Evolutionary conservation across 306 rosid species (phyloP), one percentile per base, ranked within the genome.

Genomic region (Pyrus betulifolia): DNA sequence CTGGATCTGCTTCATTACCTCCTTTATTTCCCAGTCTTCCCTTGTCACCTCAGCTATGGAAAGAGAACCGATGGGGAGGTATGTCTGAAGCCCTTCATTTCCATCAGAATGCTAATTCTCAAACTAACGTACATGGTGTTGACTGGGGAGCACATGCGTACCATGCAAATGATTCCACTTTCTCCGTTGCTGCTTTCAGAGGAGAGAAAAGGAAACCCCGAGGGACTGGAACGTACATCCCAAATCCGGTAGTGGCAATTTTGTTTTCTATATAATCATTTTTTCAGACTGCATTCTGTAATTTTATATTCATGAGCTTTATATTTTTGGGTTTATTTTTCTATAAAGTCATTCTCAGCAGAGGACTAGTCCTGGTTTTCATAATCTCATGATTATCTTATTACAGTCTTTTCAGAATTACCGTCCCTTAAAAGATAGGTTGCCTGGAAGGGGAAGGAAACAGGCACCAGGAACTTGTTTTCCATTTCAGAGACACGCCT

Each of bases 161-260:
- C 78, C 75, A 79, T 13, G 83, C 82, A 13, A 87, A 87, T 87
- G 81, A 76, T 74, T 75, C 84, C 59, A 74, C 83, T 68, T 76
- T 82, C 59, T 85, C 79, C 13, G 51, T 77, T 72, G 69, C 84
- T 57, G 64, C 84, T 33, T 88, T 77, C 25, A 86, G 80, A 45
- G 94, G 89, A 80, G 93, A 90, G 75, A 87, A 79, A 73, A 86
- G 72, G 78, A 90, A 77, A 82, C 86, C 83, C 19, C 88, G 87
- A 74, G 96, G 94, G 86, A 89, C 89, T 1, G 96, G 91, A 59
- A 90, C 94, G 35, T 91, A 87, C 89, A 87, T 90, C 87, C 96
- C 96, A 28, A 90, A 84, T 35, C 57, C 82, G 91, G 93, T 92
- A 88, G 80, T 58, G 84, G 3, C 70, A 62, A 72, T 68, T 83